Percentiles rank a stretch among this genome's conserved stretches.
Conservation (phyloP, 2,329 filamentous ascomycete species). For the Akanthomyces lecanii region DNA sequence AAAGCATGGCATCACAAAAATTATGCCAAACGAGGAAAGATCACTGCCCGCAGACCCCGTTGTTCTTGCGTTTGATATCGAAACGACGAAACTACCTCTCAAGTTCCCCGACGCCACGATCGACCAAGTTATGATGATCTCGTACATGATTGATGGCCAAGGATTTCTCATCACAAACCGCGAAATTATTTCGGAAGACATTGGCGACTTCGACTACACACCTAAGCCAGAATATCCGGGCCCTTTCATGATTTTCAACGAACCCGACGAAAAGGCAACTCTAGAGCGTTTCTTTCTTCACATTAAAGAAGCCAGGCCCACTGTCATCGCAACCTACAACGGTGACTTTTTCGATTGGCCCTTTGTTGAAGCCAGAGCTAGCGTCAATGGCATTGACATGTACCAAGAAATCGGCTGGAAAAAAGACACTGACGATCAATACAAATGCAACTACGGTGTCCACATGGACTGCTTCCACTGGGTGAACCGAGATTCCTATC, state of each 20-base stretch:
- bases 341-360: slow-evolving; percentile 99
- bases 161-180: slow-evolving; percentile 97
- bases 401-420: slow-evolving; percentile 97
- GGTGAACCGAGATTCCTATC: slow-evolving; percentile 97
- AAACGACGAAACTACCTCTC: slow-evolving; percentile 90
- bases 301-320: slow-evolving; percentile 90
- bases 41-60: slow-evolving; percentile 89
- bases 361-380: slow-evolving; percentile 90
- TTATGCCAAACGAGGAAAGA: slow-evolving; percentile 81
- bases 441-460: slow-evolving; percentile 90
- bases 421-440: slow-evolving; percentile 93
- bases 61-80: slow-evolving; percentile 99
- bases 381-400: slow-evolving; percentile 96
- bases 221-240: slow-evolving; percentile 94
- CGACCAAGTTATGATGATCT: slow-evolving; percentile 99
- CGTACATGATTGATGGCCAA: slow-evolving; percentile 99
- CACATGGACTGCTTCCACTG: slow-evolving; percentile 99
- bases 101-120: slow-evolving; percentile 95
- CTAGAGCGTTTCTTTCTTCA: slow-evolving; percentile 93
- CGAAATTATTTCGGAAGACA: slow-evolving; percentile 96
- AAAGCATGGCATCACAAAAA: slow-evolving; percentile 82
- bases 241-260: slow-evolving; percentile 97
- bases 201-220: slow-evolving; percentile 96
- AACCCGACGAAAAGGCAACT: slow-evolving; percentile 82
- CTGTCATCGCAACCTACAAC: slow-evolving; percentile 99